Evolutionary conservation across 2,329 filamentous ascomycete genomes (phyloP).

Genomic region (Aureobasidium zeae): DNA sequence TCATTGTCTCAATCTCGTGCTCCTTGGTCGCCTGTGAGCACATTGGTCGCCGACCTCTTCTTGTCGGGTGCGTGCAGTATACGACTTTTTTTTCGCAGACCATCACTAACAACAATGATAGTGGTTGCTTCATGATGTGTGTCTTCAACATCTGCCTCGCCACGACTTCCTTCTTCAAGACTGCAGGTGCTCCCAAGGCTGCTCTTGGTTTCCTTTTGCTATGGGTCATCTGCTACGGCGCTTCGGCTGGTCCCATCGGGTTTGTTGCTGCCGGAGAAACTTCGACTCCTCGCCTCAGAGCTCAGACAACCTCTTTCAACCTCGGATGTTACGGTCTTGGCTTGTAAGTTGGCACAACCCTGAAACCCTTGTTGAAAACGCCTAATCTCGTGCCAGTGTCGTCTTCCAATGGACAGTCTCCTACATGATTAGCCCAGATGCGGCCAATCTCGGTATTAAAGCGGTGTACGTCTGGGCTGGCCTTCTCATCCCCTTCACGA

Average conservation of each 20-base stretch:
- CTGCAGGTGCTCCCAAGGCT: constrained; percentile 14
- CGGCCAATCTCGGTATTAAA: constrained; percentile 17
- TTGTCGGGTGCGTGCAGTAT: constrained; percentile 10
- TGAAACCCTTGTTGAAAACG: background rate
- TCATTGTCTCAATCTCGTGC: constrained; percentile 27
- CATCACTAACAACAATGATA: background rate
- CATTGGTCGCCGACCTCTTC: constrained; percentile 18
- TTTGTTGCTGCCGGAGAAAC: constrained; percentile 18
- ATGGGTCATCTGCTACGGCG: constrained; percentile 19
- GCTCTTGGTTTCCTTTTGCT: constrained; percentile 18
- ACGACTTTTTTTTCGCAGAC: background rate
- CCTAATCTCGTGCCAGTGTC: constrained; percentile 1
- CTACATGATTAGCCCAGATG: constrained; percentile 19
- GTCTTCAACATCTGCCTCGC: constrained; percentile 18
- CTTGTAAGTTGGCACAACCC: constrained; percentile 10
- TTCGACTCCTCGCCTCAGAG: constrained; percentile 17
- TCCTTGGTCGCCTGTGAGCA: constrained; percentile 18
- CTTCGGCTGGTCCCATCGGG: constrained; percentile 18
- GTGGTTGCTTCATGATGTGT: constrained; percentile 18
- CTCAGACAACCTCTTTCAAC: constrained; percentile 16
- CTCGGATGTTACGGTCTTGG: constrained; percentile 16
- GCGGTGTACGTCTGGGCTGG: constrained; percentile 19
- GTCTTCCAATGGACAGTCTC: constrained; percentile 18
- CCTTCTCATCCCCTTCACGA: constrained; percentile 13
- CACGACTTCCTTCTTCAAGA: constrained; percentile 16